Evolutionary conservation across 2,329 filamentous ascomycete species (phyloP).

Genomic region (Hymenoscyphus scutula): DNA sequence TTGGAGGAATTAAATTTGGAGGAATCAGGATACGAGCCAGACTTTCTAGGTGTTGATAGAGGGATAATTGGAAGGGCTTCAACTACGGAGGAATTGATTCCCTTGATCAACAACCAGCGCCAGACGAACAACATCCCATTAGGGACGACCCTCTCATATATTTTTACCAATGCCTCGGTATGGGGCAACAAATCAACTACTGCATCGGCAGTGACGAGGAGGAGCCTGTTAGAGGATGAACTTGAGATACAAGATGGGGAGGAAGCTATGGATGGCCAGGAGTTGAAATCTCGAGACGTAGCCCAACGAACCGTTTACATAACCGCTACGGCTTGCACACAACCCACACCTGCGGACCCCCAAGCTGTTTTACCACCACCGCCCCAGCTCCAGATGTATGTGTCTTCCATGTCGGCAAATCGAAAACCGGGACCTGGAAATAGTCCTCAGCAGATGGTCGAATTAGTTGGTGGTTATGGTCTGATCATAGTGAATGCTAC

Average conservation of each 20-base stretch:
- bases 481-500: constrained; percentile 60
- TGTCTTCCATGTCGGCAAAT: constrained; percentile 66
- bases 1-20: constrained; percentile 32
- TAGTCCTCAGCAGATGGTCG: constrained; percentile 24
- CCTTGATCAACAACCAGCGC: constrained; percentile 64
- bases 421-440: constrained; percentile 60
- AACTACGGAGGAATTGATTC: constrained; percentile 43
- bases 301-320: constrained; percentile 59
- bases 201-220: constrained; percentile 17
- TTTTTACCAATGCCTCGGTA: constrained; percentile 57
- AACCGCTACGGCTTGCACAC: constrained; percentile 81
- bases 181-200: constrained; percentile 42
- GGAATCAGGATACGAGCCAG: constrained; percentile 52
- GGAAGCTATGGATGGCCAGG: constrained; percentile 11
- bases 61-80: constrained; percentile 62
- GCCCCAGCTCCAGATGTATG: constrained; percentile 74
- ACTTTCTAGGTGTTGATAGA: constrained; percentile 60
- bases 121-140: constrained; percentile 57
- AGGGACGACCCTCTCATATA: constrained; percentile 62
- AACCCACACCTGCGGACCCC: constrained; percentile 50
- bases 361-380: constrained; percentile 41
- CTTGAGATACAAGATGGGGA: constrained; percentile 18
- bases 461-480: constrained; percentile 31
- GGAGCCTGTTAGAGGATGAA: constrained; percentile 18
- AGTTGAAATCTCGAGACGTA: constrained; percentile 23